Conservation (phyloP, 2,329 filamentous ascomycete genomes). For the Paecilomyces niveus region DNA sequence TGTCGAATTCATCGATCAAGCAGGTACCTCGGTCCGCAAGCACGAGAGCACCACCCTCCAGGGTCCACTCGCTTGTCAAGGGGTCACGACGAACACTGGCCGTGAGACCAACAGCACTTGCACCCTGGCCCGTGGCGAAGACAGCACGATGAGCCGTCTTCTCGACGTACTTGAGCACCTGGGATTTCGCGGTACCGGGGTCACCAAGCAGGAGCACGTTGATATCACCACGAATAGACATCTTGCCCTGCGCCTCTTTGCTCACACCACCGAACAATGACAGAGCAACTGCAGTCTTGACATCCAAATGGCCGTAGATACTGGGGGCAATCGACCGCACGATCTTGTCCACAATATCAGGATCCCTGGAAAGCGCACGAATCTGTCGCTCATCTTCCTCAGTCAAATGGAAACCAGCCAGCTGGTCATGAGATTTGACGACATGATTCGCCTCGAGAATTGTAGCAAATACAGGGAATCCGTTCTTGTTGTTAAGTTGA, state of each 20-base stretch:
- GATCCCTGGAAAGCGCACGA: conserved; percentile 77
- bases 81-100: conserved; percentile 94
- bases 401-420: conserved; percentile 90
- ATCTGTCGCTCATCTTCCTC: conserved; percentile 93
- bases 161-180: conserved; percentile 94
- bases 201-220: conserved; percentile 95
- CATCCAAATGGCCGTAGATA: conserved; percentile 93
- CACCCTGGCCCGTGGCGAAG: conserved; percentile 95
- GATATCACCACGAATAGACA: conserved; percentile 92
- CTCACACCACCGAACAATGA: conserved; percentile 92
- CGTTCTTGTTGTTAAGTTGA: conserved; percentile 95
- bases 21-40: conserved; percentile 92
- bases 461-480: conserved; percentile 96
- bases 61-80: conserved; percentile 91
- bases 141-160: conserved; percentile 95
- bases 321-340: conserved; percentile 90
- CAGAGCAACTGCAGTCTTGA: conserved; percentile 93
- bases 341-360: conserved; percentile 86
- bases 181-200: conserved; percentile 95
- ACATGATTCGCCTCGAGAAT: conserved; percentile 97
- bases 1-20: conserved; percentile 98
- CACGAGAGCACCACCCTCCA: conserved; percentile 92
- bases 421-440: conserved; percentile 93
- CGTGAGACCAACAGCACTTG: conserved; percentile 93
- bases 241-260: conserved; percentile 81